Percentiles rank a stretch among this genome's conserved stretches.
phyloP scores from a whole-genome alignment of 1,284 basidiomycete genomes.

The Trichosporon sp. region DNA sequence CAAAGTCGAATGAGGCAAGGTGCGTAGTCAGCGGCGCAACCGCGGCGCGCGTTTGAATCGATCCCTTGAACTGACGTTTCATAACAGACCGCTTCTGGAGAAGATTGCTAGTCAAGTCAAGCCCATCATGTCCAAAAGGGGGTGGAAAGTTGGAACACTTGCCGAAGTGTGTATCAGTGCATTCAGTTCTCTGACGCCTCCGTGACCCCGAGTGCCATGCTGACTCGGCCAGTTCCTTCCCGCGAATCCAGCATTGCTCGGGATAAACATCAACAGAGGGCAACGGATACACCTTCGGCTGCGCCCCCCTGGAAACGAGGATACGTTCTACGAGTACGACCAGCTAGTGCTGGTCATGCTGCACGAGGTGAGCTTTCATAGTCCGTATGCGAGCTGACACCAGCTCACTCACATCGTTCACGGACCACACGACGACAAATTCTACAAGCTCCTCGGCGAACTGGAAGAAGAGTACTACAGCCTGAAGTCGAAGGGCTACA shows the following conservation, averaged over 20 bases:
- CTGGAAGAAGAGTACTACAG: constrained; percentile 80
- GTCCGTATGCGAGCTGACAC: constrained; percentile 19
- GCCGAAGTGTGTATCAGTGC: constrained; percentile 61
- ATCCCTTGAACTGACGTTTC: constrained; percentile 7
- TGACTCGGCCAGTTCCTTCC: constrained; percentile 67
- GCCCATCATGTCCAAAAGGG: constrained; percentile 81
- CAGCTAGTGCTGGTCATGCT: constrained; percentile 77
- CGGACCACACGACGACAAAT: constrained; percentile 77
- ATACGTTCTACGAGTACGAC: constrained; percentile 74
- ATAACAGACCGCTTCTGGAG: constrained; percentile 62
- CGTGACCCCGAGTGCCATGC: background rate
- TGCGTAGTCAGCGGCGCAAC: constrained; percentile 30
- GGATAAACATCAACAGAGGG: constrained; percentile 69
- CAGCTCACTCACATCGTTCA: constrained; percentile 85
- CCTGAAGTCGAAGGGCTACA: constrained; percentile 72
- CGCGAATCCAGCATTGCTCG: constrained; percentile 69
- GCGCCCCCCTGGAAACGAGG: constrained; percentile 67
- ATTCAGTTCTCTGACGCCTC: background rate
- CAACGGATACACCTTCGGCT: constrained; percentile 77
- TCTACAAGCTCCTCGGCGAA: constrained; percentile 72
- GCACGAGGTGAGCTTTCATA: constrained; percentile 67
- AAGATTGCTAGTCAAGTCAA: constrained; percentile 78
- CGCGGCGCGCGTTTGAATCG: background rate
- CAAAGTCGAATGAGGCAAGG: constrained; percentile 53
- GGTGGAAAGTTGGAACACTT: constrained; percentile 77